A percentile compares a stretch with the other conserved stretches of the same genome.
Evolutionary conservation across 257 asterid species (phyloP).

Genomic region (Solanum pinnatisectum): DNA sequence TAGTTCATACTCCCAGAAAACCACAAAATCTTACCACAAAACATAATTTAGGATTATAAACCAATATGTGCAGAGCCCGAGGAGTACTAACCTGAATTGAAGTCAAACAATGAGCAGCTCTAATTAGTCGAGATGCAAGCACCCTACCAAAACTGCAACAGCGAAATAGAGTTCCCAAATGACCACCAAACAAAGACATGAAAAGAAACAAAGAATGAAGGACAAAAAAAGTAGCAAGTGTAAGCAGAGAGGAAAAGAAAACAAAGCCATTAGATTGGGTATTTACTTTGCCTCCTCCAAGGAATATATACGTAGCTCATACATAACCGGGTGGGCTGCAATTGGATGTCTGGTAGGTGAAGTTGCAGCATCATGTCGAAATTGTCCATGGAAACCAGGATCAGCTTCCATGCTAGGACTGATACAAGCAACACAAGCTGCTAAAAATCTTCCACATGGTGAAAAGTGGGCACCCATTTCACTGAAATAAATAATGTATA

Average conservation of each 20-base stretch:
- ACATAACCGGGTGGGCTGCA: slow-evolving; percentile 79
- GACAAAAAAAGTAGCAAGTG: background rate
- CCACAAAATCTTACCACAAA: background rate
- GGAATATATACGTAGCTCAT: slow-evolving; percentile 89
- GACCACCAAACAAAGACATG: background rate
- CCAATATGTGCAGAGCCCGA: background rate
- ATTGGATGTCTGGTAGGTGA: slow-evolving; percentile 98
- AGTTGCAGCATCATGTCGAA: slow-evolving; percentile 64
- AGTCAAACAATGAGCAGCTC: slow-evolving; percentile 99
- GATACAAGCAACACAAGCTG: slow-evolving; percentile 94
- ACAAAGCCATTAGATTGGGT: background rate
- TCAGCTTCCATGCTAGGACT: slow-evolving; percentile 67
- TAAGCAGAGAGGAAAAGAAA: background rate
- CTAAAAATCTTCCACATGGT: slow-evolving; percentile 94
- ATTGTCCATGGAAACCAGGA: slow-evolving; percentile 57
- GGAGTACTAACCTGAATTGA: slow-evolving; percentile 76
- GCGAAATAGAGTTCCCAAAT: background rate
- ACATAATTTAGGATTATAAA: background rate
- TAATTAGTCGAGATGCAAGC: slow-evolving; percentile 79
- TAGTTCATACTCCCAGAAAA: background rate
- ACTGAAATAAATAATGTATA: slow-evolving; percentile 20
- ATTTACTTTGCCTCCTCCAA: slow-evolving; percentile 91
- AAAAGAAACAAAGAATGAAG: background rate
- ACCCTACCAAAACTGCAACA: slow-evolving; percentile 71
- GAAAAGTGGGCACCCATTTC: slow-evolving; percentile 99